Evolutionary conservation across 306 rosid species (phyloP).

Genomic region (Pueraria montana): DNA sequence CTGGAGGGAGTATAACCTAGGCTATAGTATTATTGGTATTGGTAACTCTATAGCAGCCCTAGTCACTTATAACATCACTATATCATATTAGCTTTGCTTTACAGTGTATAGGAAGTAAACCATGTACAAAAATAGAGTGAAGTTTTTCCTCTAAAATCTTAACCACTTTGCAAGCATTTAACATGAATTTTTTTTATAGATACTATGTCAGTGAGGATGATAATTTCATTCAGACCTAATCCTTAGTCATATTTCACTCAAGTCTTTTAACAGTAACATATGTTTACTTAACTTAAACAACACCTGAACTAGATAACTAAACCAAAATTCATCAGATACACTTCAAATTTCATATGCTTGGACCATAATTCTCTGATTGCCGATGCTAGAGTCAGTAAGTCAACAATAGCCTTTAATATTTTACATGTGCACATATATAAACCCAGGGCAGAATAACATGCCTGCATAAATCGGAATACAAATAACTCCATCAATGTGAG

Average conservation of each 20-base stretch:
- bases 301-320: slow-evolving; percentile 34
- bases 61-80: slow-evolving; percentile 13
- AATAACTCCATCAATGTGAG: slow-evolving; percentile 87
- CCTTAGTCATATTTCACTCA: slow-evolving; percentile 21
- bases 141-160: slow-evolving; percentile 21
- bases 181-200: slow-evolving; percentile 11
- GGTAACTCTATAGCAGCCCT: slow-evolving; percentile 18
- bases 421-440: slow-evolving; percentile 15
- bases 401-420: slow-evolving; percentile 40
- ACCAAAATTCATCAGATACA: slow-evolving; percentile 10
- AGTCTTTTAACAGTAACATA: slow-evolving; percentile 31
- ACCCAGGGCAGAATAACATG: slow-evolving; percentile 48
- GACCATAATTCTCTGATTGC: slow-evolving; percentile 15
- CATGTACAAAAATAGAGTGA: slow-evolving; percentile 12
- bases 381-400: slow-evolving; percentile 17
- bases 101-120: slow-evolving; percentile 26
- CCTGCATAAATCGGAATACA: slow-evolving; percentile 94
- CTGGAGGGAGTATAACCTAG: no score
- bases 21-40: slow-evolving; percentile 1
- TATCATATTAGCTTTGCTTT: slow-evolving; percentile 9
- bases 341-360: slow-evolving; percentile 30
- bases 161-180: slow-evolving; percentile 20
- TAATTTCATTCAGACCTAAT: slow-evolving; percentile 27
- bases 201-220: slow-evolving; percentile 16
- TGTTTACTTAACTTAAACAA: slow-evolving; percentile 15